Conservation (phyloP, 2,329 filamentous ascomycete genomes). For the Cordyceps militaris region DNA sequence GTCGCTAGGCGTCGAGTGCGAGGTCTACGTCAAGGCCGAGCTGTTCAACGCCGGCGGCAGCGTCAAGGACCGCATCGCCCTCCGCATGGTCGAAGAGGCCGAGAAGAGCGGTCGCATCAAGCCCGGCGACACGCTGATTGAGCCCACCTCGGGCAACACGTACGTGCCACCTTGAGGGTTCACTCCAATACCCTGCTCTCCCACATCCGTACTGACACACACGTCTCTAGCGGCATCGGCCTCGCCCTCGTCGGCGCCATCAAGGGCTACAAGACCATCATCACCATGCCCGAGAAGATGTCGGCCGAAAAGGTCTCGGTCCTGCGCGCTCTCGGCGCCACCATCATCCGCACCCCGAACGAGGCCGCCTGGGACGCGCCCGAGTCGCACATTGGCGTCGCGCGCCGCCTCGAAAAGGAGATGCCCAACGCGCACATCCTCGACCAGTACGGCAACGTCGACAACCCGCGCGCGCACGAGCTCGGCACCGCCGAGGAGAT, state of each 20-base stretch:
- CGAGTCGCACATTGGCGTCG: constrained; percentile 95
- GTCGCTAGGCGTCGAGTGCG: constrained; percentile 79
- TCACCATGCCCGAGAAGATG: constrained; percentile 99
- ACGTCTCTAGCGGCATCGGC: constrained; percentile 64
- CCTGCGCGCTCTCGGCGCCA: constrained; percentile 84
- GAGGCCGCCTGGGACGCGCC: constrained; percentile 91
- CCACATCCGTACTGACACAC: constrained; percentile 23
- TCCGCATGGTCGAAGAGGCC: constrained; percentile 96
- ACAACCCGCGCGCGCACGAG: constrained; percentile 94
- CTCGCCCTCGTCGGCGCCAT: constrained; percentile 89
- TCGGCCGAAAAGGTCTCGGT: constrained; percentile 96
- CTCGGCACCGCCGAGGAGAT: constrained; percentile 93
- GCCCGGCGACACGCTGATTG: constrained; percentile 93
- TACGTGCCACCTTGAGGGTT: constrained; percentile 23
- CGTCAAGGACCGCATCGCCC: constrained; percentile 89
- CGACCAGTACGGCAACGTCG: constrained; percentile 86
- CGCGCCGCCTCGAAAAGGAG: constrained; percentile 82
- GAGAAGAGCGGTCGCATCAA: constrained; percentile 89
- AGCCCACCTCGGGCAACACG: constrained; percentile 97
- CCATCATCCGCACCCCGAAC: constrained; percentile 95
- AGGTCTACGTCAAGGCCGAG: constrained; percentile 87
- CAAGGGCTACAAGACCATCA: constrained; percentile 97
- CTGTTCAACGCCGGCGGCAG: constrained; percentile 91
- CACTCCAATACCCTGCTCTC: neutral
- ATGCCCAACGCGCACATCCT: constrained; percentile 95